Base-by-base conservation (phyloP, 495 filamentous ascomycete genomes). In the Xylaria longipes region DNA sequence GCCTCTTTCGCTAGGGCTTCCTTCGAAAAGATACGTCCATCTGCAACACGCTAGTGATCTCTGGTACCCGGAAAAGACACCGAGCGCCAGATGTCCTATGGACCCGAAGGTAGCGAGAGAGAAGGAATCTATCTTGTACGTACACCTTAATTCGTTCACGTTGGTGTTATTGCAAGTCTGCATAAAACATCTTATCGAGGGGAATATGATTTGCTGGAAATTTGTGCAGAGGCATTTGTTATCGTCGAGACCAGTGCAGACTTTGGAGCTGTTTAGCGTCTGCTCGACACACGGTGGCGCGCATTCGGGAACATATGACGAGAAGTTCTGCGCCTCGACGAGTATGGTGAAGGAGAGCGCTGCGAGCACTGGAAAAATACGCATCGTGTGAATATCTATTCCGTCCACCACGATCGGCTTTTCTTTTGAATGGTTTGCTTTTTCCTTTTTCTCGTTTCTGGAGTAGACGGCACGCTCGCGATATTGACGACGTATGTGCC, bases 221-320 rank as follows among this genome's bases (percentile, higher is more conserved):
- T 73, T 72, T 9, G 17, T 64, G 41, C 76, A 78, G 11, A 78
- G 70, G 33, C 76, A 78, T 12, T 52, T 8, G 63, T 61, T 69
- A 25, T 78, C 74, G 33, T 48, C 35, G 29, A 73, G 37, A 3
- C 70, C 66, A 43, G 68, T 56, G 54, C 74, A 76, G 54, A 45
- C 29, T 3, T 61, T 37, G 61, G 56, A 60, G 33, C 20, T 58
- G 27, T 61, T 62, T 27, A 76, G 39, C 12, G 72, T 61, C 41
- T 71, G 20, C 52, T 64, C 52, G 41, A 76, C 20, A 33, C 76
- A 78, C 5, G 71, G 35, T 37, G 68, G 71, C 45, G 67, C 72
- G 66, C 74, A 76, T n/a, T 67, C 70, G 15, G 74, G 71, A 4
- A 72, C 17, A 50, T 76, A 75, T 0, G 68, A 68, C 15, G 72